Conservation (phyloP, 1,284 basidiomycete genomes). For the Irpex sp. region DNA sequence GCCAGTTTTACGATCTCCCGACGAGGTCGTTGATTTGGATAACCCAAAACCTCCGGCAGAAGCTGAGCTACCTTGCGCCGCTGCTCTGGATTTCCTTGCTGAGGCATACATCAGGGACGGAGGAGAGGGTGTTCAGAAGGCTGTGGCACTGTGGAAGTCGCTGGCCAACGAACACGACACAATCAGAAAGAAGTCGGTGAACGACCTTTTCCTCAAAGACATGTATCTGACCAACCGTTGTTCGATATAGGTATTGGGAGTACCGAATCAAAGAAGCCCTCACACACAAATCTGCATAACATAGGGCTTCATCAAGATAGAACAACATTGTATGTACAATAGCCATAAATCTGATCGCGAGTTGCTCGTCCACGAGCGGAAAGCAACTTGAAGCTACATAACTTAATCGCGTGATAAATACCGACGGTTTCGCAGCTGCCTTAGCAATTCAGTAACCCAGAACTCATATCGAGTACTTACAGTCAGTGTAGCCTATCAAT, state of each 20-base stretch:
- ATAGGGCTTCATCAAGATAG: neutral
- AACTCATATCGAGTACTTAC: too few species aligned
- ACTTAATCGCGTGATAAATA: too few species aligned
- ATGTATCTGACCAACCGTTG: neutral
- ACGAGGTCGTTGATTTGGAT: constrained; percentile 65
- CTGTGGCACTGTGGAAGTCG: constrained; percentile 63
- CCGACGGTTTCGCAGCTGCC: too few species aligned
- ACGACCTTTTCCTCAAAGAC: neutral
- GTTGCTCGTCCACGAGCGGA: too few species aligned
- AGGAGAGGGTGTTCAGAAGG: constrained; percentile 41
- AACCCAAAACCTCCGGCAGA: constrained; percentile 64
- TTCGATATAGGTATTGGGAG: constrained; percentile 30
- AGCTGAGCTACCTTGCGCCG: constrained; percentile 70
- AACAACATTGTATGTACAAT: neutral
- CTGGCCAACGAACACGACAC: constrained; percentile 72
- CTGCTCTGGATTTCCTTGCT: constrained; percentile 84
- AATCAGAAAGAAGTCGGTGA: constrained; percentile 72
- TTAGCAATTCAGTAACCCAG: too few species aligned
- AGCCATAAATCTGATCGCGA: neutral
- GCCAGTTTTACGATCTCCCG: constrained; percentile 22
- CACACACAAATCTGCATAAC: neutral
- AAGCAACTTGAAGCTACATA: too few species aligned
- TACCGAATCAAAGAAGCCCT: constrained; percentile 13
- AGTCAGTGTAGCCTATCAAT: too few species aligned
- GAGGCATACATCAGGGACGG: constrained; percentile 68